Evolutionary conservation across 495 filamentous ascomycete species (phyloP).

Genomic region (Aspergillus hancockii): DNA sequence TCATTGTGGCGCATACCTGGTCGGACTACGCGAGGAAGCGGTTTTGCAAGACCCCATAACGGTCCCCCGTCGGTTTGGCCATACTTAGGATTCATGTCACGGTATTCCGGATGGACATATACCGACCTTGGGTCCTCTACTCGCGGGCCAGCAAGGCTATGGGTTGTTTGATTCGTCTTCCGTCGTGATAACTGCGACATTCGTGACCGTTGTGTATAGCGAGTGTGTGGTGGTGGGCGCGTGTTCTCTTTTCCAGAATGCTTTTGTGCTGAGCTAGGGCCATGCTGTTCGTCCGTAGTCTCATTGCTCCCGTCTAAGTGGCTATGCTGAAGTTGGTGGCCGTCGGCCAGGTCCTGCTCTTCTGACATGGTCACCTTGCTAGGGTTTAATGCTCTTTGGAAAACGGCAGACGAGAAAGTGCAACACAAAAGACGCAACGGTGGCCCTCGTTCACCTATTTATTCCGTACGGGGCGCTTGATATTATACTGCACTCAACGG

Average conservation of each 20-base stretch:
- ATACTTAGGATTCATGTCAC: slow-evolving; percentile 7
- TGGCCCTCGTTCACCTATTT: no score
- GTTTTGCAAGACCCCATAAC: slow-evolving; percentile 33
- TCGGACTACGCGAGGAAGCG: slow-evolving; percentile 33
- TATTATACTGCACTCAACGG: no score
- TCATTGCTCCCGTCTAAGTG: not conserved
- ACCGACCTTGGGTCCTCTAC: not conserved
- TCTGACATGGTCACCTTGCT: not conserved
- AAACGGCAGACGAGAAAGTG: no score
- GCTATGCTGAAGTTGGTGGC: not conserved
- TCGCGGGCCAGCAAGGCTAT: not conserved
- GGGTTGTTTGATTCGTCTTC: not conserved
- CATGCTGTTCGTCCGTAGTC: not conserved
- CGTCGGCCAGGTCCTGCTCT: not conserved
- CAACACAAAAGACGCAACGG: no score
- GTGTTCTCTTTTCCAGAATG: not conserved
- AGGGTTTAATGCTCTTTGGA: no score
- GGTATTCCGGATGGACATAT: slow-evolving; percentile 28
- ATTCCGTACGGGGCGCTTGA: no score
- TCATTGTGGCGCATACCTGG: slow-evolving; percentile 25
- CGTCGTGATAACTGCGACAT: not conserved
- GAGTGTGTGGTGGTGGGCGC: not conserved
- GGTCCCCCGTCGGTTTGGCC: slow-evolving; percentile 16
- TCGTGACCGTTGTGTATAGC: not conserved
- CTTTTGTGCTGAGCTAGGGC: not conserved